These are phyloP conservation scores for Aspergillus hortae DNA, from an alignment of 2,329 filamentous ascomycete genomes.

Conservation along the genomic window DNA sequence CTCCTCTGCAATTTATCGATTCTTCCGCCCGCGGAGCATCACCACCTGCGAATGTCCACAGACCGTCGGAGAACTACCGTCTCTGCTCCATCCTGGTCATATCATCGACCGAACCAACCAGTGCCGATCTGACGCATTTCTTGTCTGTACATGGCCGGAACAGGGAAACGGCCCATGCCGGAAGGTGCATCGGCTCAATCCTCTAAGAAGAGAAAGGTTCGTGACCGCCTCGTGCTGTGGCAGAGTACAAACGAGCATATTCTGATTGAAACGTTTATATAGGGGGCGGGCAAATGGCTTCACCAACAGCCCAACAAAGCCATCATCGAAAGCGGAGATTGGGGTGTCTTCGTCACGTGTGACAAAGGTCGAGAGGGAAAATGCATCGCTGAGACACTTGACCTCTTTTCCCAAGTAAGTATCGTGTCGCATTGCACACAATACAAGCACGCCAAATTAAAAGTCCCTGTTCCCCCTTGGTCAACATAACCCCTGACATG, in stretches of 20 bases:
- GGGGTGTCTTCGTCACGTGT: slow-evolving; percentile 62
- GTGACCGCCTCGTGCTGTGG: not conserved
- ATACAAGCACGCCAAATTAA: not conserved
- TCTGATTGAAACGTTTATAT: slow-evolving; percentile 7
- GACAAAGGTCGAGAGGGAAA: slow-evolving; percentile 59
- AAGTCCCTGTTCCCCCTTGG: not conserved
- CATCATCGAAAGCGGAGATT: slow-evolving; percentile 48
- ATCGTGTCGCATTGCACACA: not conserved
- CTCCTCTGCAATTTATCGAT: slow-evolving; percentile 5
- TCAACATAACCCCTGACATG: slow-evolving; percentile 6
- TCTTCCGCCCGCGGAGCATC: not conserved
- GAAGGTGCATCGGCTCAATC: slow-evolving; percentile 19
- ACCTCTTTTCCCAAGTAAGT: slow-evolving; percentile 55
- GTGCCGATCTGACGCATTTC: not conserved
- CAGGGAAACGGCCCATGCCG: slow-evolving; percentile 31
- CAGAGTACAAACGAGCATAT: too few species aligned
- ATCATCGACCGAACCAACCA: not conserved
- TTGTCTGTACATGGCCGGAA: slow-evolving; percentile 19
- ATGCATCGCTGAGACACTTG: slow-evolving; percentile 55
- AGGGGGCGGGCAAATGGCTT: slow-evolving; percentile 30
- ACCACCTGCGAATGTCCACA: not conserved
- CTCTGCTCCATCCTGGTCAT: not conserved
- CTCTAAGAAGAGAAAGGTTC: slow-evolving; percentile 34
- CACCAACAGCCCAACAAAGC: slow-evolving; percentile 23
- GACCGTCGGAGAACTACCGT: not conserved